Conservation (phyloP, 2,329 filamentous ascomycete species). For the Hawksworthiomyces lignivorus region DNA sequence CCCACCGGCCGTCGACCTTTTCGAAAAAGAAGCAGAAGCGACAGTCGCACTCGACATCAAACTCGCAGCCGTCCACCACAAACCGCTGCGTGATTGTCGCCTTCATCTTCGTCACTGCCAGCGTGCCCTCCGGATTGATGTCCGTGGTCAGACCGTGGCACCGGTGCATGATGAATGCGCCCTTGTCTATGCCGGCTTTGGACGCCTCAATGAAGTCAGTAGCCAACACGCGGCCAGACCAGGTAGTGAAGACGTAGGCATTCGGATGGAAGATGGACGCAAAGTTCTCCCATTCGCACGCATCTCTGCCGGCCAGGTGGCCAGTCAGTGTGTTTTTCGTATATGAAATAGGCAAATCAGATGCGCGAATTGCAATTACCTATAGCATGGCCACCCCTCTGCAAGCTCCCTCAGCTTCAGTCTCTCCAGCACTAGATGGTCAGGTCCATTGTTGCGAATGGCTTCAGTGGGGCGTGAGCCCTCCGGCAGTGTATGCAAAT, state of each 20-base stretch:
- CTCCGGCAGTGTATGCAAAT: too few species aligned
- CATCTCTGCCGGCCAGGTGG: too few species aligned
- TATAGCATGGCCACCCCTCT: too few species aligned
- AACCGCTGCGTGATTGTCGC: slow-evolving; percentile 46
- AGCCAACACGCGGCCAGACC: slow-evolving; percentile 34
- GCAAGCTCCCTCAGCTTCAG: too few species aligned
- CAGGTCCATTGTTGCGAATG: too few species aligned
- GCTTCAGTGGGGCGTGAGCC: too few species aligned
- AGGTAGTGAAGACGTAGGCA: slow-evolving; percentile 43
- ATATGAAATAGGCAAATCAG: too few species aligned
- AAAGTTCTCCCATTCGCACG: slow-evolving; percentile 45
- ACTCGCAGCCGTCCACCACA: slow-evolving; percentile 26
- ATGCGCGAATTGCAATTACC: too few species aligned
- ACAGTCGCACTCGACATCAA: slow-evolving; percentile 44
- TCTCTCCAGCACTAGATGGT: too few species aligned
- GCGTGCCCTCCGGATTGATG: slow-evolving; percentile 21
- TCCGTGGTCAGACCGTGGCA: slow-evolving; percentile 12
- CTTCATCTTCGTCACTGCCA: slow-evolving; percentile 31
- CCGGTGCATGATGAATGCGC: slow-evolving; percentile 51
- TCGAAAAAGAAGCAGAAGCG: slow-evolving; percentile 42
- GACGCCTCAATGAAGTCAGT: slow-evolving; percentile 43
- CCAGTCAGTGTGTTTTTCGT: too few species aligned
- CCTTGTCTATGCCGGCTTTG: slow-evolving; percentile 39
- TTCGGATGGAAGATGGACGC: slow-evolving; percentile 38
- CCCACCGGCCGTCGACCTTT: too few species aligned